Evolutionary conservation across 1,139 yeast genomes (phyloP).

Genomic region (Lodderomyces metapsilosis): DNA sequence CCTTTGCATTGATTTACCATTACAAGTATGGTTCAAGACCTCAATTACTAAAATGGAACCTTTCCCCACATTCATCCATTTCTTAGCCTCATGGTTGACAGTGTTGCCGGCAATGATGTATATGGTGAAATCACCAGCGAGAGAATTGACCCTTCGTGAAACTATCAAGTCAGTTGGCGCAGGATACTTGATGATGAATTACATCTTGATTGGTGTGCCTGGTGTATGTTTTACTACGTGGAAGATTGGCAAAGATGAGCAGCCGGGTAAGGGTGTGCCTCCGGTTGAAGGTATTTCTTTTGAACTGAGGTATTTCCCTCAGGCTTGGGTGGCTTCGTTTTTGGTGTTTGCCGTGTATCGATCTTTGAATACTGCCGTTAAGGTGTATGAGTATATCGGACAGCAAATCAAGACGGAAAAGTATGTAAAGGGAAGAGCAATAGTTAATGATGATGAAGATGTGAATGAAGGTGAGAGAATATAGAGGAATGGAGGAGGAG

Average conservation of each 20-base stretch:
- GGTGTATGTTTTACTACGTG: conserved; percentile 9
- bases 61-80: conserved; percentile 17
- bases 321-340: conserved; percentile 10
- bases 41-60: conserved; percentile 6
- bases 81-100: conserved; percentile 25
- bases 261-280: too few relatives aligned
- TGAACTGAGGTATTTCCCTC: background rate
- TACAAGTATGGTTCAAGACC: conserved; percentile 10
- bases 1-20: conserved; percentile 26
- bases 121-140: background rate
- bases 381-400: conserved; percentile 25
- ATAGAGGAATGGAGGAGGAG: background rate
- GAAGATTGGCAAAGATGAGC: too few relatives aligned
- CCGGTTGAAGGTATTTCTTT: too few relatives aligned
- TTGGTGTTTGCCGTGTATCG: conserved; percentile 16
- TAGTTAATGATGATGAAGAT: conserved; percentile 48
- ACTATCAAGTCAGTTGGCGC: background rate
- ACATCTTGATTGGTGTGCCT: conserved; percentile 17
- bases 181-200: conserved; percentile 12
- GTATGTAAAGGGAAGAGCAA: conserved; percentile 60
- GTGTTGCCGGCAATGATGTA: conserved; percentile 16
- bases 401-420: conserved; percentile 57
- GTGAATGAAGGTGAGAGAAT: conserved; percentile 1
- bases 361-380: conserved; percentile 11
- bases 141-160: background rate